Evolutionary conservation across 768 basidiomycete species (phyloP).

Genomic region (Boletus sp.): DNA sequence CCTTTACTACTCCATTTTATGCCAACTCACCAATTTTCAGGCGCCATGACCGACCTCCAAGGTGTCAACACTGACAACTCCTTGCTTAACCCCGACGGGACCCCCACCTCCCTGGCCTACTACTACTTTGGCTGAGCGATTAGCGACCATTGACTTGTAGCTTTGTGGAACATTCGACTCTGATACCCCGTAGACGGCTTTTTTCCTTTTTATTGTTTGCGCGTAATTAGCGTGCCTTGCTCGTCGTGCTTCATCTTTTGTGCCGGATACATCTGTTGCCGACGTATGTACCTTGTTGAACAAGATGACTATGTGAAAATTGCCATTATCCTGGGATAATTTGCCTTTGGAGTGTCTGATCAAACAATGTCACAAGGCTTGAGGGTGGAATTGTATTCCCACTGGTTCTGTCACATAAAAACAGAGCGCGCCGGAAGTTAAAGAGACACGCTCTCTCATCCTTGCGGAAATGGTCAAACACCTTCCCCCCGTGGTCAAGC

Average conservation of each 20-base stretch:
- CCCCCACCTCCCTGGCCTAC: constrained; percentile 52
- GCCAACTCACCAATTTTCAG: constrained; percentile 33
- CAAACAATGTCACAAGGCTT: not conserved
- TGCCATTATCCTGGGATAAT: not conserved
- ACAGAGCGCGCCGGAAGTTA: not conserved
- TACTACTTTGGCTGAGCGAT: constrained; percentile 39
- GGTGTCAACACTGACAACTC: constrained; percentile 54
- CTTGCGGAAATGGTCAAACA: constrained; percentile 36
- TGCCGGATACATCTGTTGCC: constrained; percentile 22
- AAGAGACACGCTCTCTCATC: not conserved
- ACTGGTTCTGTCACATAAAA: constrained; percentile 11
- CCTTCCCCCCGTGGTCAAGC: constrained; percentile 69
- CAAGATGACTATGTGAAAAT: constrained; percentile 12
- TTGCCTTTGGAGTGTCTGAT: not conserved
- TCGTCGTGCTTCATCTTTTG: constrained; percentile 16
- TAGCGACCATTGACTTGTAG: not conserved
- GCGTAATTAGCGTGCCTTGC: constrained; percentile 1
- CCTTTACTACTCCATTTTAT: not conserved
- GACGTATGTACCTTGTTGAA: constrained; percentile 24
- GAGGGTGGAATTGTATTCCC: constrained; percentile 1
- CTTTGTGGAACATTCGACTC: constrained; percentile 3
- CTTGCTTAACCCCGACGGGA: constrained; percentile 43
- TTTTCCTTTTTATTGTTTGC: not conserved
- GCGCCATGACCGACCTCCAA: constrained; percentile 48
- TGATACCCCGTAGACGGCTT: constrained; percentile 22